A percentile compares a stretch with the other conserved stretches of the same genome.
Conservation (phyloP, 2,329 filamentous ascomycete species). For the Aspergillus niger region DNA sequence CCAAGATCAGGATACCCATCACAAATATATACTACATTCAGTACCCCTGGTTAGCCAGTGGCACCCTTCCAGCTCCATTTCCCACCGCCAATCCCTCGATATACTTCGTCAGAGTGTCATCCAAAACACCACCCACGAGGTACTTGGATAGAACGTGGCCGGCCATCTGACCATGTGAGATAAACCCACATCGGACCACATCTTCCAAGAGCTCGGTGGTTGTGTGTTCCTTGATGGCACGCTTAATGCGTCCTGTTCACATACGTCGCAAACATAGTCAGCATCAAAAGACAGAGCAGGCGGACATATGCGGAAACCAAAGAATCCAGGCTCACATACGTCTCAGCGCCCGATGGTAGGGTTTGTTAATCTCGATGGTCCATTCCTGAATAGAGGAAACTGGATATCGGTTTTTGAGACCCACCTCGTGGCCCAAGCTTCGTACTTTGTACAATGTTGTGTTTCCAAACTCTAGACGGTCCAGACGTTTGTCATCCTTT, state of each 20-base stretch:
- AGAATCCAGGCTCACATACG: background rate
- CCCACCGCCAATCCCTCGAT: slow-evolving; percentile 7
- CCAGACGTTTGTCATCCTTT: background rate
- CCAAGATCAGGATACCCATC: background rate
- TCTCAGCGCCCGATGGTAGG: slow-evolving; percentile 4
- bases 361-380: slow-evolving; percentile 15
- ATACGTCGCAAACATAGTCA: background rate
- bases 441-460: background rate
- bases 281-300: background rate
- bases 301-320: background rate
- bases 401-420: slow-evolving; percentile 10
- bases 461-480: background rate
- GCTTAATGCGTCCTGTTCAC: slow-evolving; percentile 11
- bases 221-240: slow-evolving; percentile 11
- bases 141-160: slow-evolving; percentile 11
- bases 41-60: background rate
- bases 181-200: slow-evolving; percentile 13
- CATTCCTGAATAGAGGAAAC: slow-evolving; percentile 5
- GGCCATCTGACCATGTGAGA: slow-evolving; percentile 13
- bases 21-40: background rate
- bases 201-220: slow-evolving; percentile 12
- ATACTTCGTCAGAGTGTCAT: slow-evolving; percentile 13
- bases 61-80: background rate
- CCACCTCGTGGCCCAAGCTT: slow-evolving; percentile 12
- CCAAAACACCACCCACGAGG: slow-evolving; percentile 3